Conservation (phyloP, 345 rosid species). For the Heritiera fomes region DNA sequence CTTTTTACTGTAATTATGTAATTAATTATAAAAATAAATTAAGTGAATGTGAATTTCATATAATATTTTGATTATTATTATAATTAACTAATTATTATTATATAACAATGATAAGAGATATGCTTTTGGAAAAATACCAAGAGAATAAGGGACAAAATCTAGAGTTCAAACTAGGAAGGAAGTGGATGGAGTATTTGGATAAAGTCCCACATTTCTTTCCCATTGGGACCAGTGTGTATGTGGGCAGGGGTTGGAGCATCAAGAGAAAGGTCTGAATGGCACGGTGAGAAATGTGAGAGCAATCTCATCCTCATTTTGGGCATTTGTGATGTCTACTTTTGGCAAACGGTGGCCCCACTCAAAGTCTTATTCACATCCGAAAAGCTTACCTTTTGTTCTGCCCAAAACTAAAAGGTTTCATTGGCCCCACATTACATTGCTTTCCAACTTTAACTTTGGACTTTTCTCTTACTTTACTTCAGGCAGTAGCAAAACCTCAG, state of each 20-base stretch:
- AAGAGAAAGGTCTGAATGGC: conserved; percentile 23
- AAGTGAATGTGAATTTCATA: too few relatives aligned
- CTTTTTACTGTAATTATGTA: too few relatives aligned
- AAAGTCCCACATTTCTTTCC: neutral
- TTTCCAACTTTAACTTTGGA: neutral
- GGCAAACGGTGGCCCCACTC: conserved; percentile 3
- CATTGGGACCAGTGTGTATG: conserved; percentile 8
- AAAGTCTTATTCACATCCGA: neutral
- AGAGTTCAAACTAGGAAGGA: neutral
- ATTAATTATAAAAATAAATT: too few relatives aligned
- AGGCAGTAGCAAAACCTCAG: neutral
- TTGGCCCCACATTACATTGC: conserved; percentile 4
- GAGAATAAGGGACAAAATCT: neutral
- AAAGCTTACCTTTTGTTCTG: neutral
- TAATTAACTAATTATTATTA: too few relatives aligned
- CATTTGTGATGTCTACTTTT: conserved; percentile 17
- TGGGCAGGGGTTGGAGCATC: conserved; percentile 16
- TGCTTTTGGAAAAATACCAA: neutral
- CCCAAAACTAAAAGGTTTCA: neutral
- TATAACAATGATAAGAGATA: too few relatives aligned
- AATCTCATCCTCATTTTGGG: conserved; percentile 26
- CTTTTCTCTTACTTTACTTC: conserved; percentile 19
- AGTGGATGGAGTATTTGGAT: neutral
- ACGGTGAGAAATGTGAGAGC: conserved; percentile 15
- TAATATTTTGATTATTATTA: too few relatives aligned